phyloP scores from a whole-genome alignment of 176 grass and related monocot species.

The Thinopyrum elongatum region DNA sequence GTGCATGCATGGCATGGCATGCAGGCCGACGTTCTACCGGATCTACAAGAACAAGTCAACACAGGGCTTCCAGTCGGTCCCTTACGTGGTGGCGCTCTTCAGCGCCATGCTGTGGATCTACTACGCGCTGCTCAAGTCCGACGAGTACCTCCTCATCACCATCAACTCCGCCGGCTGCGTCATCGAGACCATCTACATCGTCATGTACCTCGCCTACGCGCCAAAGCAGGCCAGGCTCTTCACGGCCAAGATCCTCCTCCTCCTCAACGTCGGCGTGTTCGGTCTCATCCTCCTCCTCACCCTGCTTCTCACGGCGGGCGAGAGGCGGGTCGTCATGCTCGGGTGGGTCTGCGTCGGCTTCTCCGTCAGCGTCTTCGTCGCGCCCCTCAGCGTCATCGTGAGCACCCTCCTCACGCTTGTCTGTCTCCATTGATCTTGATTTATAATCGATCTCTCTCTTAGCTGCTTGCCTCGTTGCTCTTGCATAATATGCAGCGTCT shows the following conservation, averaged over 20 bases:
- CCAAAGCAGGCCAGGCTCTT: constrained; percentile 60
- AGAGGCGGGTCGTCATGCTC: constrained; percentile 37
- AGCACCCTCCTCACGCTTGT: not conserved
- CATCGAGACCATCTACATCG: constrained; percentile 84
- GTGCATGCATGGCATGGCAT: not conserved
- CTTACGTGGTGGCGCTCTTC: constrained; percentile 81
- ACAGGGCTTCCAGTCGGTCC: constrained; percentile 72
- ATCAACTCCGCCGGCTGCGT: constrained; percentile 71
- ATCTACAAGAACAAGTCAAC: constrained; percentile 75
- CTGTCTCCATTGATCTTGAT: not conserved
- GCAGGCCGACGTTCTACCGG: constrained; percentile 75
- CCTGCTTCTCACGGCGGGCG: constrained; percentile 30
- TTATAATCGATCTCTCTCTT: too few relatives aligned
- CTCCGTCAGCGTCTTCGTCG: constrained; percentile 74
- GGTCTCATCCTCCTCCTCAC: constrained; percentile 70
- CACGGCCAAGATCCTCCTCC: constrained; percentile 56
- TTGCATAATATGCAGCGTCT: constrained; percentile 44
- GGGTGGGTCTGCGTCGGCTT: constrained; percentile 88
- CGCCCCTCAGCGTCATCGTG: constrained; percentile 77
- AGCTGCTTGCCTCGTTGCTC: not conserved
- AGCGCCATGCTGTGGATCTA: constrained; percentile 90
- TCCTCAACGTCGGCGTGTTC: constrained; percentile 60
- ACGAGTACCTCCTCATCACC: constrained; percentile 66
- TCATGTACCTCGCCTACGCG: constrained; percentile 59
- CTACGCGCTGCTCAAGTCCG: constrained; percentile 67